These are phyloP conservation scores for Leishmania tarentolae DNA, from an alignment of 208 protist species.

Conservation along the genomic window DNA sequence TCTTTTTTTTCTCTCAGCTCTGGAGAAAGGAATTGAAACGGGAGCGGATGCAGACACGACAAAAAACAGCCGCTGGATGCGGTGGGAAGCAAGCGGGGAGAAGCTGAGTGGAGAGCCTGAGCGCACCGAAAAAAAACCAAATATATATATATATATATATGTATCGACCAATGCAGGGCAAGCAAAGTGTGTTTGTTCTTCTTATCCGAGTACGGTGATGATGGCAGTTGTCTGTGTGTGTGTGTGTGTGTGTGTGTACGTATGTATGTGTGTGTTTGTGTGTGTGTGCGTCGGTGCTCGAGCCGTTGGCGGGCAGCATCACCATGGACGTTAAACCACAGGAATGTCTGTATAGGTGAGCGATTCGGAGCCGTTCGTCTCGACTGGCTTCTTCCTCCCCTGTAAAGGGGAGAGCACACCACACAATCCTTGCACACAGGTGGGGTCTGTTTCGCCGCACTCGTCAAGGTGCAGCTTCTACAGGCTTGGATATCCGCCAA, in stretches of 20 bases:
- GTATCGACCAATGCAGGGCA: neutral
- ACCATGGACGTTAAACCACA: neutral
- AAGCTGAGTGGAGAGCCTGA: neutral
- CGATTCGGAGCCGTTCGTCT: no score
- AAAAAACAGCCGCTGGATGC: neutral
- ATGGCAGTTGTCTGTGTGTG: neutral
- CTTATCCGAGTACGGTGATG: neutral
- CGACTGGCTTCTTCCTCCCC: no score
- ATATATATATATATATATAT: neutral
- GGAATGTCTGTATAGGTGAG: neutral
- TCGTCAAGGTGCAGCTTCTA: neutral
- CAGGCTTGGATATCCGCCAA: neutral
- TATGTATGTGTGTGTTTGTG: neutral
- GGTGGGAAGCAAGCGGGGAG: neutral
- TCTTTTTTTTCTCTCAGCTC: neutral
- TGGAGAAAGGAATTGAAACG: neutral
- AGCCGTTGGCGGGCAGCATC: neutral
- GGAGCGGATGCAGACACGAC: neutral
- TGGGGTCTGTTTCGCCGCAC: neutral
- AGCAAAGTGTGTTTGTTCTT: neutral
- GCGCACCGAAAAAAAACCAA: neutral
- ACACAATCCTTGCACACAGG: neutral
- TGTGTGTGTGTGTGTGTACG: neutral
- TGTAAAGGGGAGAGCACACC: neutral
- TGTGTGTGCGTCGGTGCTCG: neutral